Base-by-base conservation (phyloP, 2,329 filamentous ascomycete species). In the Beauveria caledonica region DNA sequence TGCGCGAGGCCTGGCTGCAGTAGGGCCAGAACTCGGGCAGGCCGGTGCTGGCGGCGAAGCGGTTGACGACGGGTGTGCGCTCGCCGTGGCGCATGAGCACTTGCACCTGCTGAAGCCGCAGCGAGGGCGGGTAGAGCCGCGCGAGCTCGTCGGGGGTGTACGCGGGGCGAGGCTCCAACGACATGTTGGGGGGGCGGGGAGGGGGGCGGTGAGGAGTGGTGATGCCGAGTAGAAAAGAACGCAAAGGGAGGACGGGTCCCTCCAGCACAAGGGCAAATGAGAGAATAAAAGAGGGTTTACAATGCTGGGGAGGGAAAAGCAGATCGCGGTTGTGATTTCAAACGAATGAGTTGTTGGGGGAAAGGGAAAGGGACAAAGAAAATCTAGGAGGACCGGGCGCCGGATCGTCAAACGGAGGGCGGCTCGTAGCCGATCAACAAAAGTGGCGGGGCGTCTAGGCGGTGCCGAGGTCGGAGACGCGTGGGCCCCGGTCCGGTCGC, bases 31-130 rank as follows among this genome's bases (percentile, higher is more conserved):
- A 86, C 54, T 80, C 71, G 48, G 76, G 72, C n/a, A 88, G 79
- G 11, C 85, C 85, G 52, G 84, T 83, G 76, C 93, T 21, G 11
- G 11, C 94, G 70, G 89, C 84, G 72, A 99, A 97, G 44, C 94
- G 88, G n/a, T 89, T 82, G 61, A 86, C 89, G 29, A 97, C 89
- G 29, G 93, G 93, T 8, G 88, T 93, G 61, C 93, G 87, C 77
- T 87, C 84, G 75, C 89, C 89, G 74, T 92, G 89, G 61, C 89
- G 86, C 68, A 92, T 82, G 64, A 92, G 83, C 67, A 97, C 81
- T 77, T 99, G 94, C 54, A 97, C 94, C 62, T 94, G 85, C 71
- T 94, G 89, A 40, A 99, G 84, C 71, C 93, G 83, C 62, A 99
- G 80, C 49, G 82, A 79, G 60, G 85, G 76, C 1, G 94, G 94